phyloP scores from a whole-genome alignment of 1,284 basidiomycete species.

The Xanthoconium separans region DNA sequence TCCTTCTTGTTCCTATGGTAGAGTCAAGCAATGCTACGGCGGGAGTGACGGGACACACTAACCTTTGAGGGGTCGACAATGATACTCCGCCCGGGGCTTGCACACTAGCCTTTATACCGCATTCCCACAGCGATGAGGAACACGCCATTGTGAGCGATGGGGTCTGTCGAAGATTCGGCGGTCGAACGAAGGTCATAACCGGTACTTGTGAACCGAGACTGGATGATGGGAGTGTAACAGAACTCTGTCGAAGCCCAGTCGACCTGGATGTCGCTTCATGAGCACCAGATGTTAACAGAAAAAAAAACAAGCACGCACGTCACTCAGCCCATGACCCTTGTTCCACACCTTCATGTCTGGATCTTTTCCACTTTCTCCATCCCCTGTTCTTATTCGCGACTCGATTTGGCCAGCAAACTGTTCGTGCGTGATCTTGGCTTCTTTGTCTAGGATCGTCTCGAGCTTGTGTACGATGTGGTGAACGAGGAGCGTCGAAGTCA shows the following conservation, averaged over 20 bases:
- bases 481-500: constrained; percentile 85
- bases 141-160: constrained; percentile 88
- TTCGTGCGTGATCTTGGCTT: constrained; percentile 89
- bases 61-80: constrained; percentile 93
- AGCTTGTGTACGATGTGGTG: constrained; percentile 89
- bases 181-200: constrained; percentile 90
- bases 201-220: constrained; percentile 78
- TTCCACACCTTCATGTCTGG: constrained; percentile 90
- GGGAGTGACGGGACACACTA: constrained; percentile 19
- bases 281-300: neutral
- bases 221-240: constrained; percentile 94
- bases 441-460: constrained; percentile 88
- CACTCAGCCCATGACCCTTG: constrained; percentile 71
- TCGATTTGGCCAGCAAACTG: constrained; percentile 84
- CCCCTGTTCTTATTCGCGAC: constrained; percentile 81
- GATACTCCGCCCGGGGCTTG: constrained; percentile 90
- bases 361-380: constrained; percentile 70
- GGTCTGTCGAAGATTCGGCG: constrained; percentile 82
- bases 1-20: constrained; percentile 78
- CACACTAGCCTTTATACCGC: constrained; percentile 91
- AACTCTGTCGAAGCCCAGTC: constrained; percentile 91
- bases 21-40: constrained; percentile 4
- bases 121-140: constrained; percentile 88
- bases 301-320: constrained; percentile 38
- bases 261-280: constrained; percentile 46